Conservation (phyloP, 2,329 filamentous ascomycete genomes). For the Grosmannia huntii region DNA sequence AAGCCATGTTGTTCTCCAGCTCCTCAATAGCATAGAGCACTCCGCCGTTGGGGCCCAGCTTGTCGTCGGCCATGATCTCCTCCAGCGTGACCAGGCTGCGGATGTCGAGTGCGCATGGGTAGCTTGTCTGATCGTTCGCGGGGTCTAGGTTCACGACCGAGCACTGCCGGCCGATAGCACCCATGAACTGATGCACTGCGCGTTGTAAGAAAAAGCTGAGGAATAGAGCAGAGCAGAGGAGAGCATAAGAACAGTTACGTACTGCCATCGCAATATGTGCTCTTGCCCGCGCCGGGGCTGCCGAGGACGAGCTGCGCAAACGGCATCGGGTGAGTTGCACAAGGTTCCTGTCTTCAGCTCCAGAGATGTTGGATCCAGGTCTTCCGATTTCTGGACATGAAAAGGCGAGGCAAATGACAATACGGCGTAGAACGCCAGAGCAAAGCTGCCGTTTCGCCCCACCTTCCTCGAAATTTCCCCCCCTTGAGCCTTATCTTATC, state of each 20-base stretch:
- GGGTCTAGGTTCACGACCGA: constrained; percentile 95
- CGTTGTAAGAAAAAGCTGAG: neutral
- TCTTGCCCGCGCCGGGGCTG: constrained; percentile 92
- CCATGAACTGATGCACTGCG: constrained; percentile 89
- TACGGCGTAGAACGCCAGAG: neutral
- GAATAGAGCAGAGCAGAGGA: neutral
- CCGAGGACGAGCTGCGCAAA: constrained; percentile 75
- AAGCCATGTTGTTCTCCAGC: constrained; percentile 85
- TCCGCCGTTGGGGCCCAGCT: constrained; percentile 82
- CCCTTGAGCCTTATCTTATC: constrained; percentile 13
- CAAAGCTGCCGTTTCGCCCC: neutral
- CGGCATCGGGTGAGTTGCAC: constrained; percentile 30
- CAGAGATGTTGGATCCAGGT: no score
- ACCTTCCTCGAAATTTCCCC: neutral
- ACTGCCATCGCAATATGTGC: constrained; percentile 95
- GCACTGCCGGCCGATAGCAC: constrained; percentile 86
- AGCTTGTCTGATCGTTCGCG: constrained; percentile 85
- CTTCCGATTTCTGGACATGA: no score
- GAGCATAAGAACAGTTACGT: constrained; percentile 17
- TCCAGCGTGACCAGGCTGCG: constrained; percentile 80
- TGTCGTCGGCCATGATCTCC: constrained; percentile 86
- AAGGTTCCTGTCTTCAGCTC: neutral
- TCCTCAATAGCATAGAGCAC: constrained; percentile 91
- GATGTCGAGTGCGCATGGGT: constrained; percentile 82
- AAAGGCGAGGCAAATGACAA: neutral